These are phyloP conservation scores for Aspergillus carlsbadensis DNA, from an alignment of 495 filamentous ascomycete genomes.

Conservation along the genomic window DNA sequence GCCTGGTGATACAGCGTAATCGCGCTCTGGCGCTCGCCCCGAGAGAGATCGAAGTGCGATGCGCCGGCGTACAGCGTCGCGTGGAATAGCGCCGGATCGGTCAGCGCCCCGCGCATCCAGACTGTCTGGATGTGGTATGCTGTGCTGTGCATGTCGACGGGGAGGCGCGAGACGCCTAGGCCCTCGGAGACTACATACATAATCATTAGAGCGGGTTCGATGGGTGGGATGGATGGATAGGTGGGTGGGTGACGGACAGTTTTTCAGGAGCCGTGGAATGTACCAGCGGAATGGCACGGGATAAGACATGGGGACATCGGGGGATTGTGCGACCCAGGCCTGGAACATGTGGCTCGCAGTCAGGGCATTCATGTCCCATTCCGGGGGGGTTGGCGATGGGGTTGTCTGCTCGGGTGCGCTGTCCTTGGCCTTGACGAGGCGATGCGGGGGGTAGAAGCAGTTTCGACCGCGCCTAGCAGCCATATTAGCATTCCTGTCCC, in stretches of 20 bases:
- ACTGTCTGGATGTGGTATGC: slow-evolving; percentile 1
- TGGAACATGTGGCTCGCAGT: not conserved
- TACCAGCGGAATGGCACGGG: slow-evolving; percentile 1
- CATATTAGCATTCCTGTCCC: not conserved
- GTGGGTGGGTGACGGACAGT: not conserved
- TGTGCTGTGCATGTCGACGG: not conserved
- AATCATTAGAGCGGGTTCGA: not conserved
- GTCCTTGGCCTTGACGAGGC: not conserved
- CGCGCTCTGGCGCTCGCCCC: not conserved
- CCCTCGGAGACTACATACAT: slow-evolving; percentile 1
- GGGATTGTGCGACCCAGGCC: not conserved
- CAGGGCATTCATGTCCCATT: not conserved
- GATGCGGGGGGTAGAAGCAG: slow-evolving; percentile 3
- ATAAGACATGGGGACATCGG: not conserved
- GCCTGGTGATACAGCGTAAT: slow-evolving; percentile 8
- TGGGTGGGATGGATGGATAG: too few species aligned
- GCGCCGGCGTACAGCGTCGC: slow-evolving; percentile 9
- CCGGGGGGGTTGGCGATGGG: too few species aligned
- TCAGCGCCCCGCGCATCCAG: slow-evolving; percentile 3
- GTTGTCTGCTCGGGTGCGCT: not conserved
- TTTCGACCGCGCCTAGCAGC: not conserved
- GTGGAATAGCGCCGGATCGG: slow-evolving; percentile 11
- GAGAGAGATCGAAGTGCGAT: slow-evolving; percentile 3
- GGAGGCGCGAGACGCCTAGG: not conserved
- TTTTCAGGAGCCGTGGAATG: slow-evolving; percentile 3